Percentiles rank a stretch among this genome's conserved stretches.
These are phyloP conservation scores for Asterochloris sp. DNA, from an alignment of 139 green algal species.

Conservation along the genomic window DNA sequence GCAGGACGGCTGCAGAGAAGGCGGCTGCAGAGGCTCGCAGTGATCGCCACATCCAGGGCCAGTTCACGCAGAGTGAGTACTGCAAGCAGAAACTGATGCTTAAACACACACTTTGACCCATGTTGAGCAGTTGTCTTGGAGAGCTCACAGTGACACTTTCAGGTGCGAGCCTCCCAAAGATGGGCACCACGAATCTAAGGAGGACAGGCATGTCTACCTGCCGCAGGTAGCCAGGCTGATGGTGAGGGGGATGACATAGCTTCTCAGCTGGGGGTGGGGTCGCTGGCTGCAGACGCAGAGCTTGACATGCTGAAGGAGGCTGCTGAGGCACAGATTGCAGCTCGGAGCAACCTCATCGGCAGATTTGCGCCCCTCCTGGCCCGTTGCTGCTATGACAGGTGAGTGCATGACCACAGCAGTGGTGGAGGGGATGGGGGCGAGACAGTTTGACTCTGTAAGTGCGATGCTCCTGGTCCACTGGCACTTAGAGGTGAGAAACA, in stretches of 20 bases:
- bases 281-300: constrained; percentile 59
- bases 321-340: constrained; percentile 62
- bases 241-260: constrained; percentile 60
- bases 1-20: constrained; percentile 44
- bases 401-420: not conserved
- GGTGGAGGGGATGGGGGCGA: too few species aligned
- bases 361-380: constrained; percentile 51
- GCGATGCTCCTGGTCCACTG: too few species aligned
- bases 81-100: not conserved
- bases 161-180: too few species aligned
- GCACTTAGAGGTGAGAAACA: too few species aligned
- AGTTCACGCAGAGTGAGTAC: too few species aligned
- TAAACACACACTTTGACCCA: not conserved
- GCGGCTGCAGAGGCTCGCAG: constrained; percentile 30
- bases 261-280: constrained; percentile 57
- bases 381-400: constrained; percentile 42
- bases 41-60: too few species aligned
- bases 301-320: constrained; percentile 69
- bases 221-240: constrained; percentile 6
- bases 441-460: too few species aligned
- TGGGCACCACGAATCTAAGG: too few species aligned
- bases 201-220: not conserved
- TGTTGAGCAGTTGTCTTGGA: too few species aligned
- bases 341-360: constrained; percentile 47
- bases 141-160: too few species aligned